Conservation (phyloP, 129 eudicot genomes). For the Dittrichia graveolens region DNA sequence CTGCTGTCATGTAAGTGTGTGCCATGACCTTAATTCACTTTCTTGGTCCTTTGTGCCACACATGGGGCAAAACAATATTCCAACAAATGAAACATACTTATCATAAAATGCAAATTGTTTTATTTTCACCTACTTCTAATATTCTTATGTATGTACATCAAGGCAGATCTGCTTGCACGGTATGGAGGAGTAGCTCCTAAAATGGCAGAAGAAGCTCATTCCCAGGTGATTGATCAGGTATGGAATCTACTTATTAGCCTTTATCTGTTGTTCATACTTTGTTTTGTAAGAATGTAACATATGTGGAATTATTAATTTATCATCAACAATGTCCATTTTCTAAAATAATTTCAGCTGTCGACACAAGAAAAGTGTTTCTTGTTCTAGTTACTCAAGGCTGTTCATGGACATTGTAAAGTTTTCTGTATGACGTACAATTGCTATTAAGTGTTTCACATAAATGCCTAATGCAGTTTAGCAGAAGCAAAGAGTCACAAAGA, state of each 20-base stretch:
- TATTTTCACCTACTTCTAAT: constrained; percentile 26
- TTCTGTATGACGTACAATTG: background rate
- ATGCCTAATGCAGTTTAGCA: constrained; percentile 8
- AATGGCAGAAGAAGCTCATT: constrained; percentile 98
- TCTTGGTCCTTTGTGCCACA: constrained; percentile 25
- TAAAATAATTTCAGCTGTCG: background rate
- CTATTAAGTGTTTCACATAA: constrained; percentile 11
- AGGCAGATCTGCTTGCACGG: constrained; percentile 90
- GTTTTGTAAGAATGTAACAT: background rate
- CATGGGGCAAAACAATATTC: constrained; percentile 6
- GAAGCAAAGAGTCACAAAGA: constrained; percentile 4
- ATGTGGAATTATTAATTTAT: background rate
- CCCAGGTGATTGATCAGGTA: constrained; percentile 90
- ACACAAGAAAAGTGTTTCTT: background rate
- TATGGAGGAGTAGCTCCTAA: constrained; percentile 99
- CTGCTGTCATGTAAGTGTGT: constrained; percentile 2
- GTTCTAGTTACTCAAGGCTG: constrained; percentile 7
- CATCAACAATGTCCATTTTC: constrained; percentile 1
- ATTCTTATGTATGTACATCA: constrained; percentile 38
- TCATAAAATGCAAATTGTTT: constrained; percentile 11
- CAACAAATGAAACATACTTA: constrained; percentile 14
- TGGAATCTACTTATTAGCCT: constrained; percentile 12
- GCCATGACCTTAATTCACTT: constrained; percentile 3
- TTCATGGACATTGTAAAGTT: background rate
- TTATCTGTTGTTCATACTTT: background rate